Evolutionary conservation across 1,284 basidiomycete species (phyloP), one percentile per base, ranked within the genome.

Genomic region (Papiliotrema terrestris): DNA sequence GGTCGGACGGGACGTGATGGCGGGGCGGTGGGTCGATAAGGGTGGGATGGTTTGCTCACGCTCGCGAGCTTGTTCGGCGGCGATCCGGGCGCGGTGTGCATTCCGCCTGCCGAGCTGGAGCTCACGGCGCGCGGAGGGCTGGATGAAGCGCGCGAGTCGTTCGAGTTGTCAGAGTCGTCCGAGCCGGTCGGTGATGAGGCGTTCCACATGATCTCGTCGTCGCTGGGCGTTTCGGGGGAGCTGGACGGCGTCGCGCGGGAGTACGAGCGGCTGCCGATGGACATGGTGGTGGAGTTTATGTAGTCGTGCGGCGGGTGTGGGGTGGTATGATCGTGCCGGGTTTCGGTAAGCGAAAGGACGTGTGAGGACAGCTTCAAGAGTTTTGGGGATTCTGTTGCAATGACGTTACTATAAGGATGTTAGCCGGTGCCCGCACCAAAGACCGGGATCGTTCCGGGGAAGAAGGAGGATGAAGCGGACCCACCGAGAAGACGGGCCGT

Each of bases 1-100:
- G 56, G 58, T 29, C 51, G 51, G n/a, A 37, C 11, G 9, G 50
- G 35, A 3, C 45, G 51, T 17, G 35, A 26, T 13, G 32, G 11
- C 11, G 19, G 8, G 25, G 51, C 11, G 39, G 49, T n/a, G 29
- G 50, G 29, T 36, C 50, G 41, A 25, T 29, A 35, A 4, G 50
- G 50, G 17, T 38, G 50, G 20, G 41, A 43, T 20, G 52, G 15
- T 5, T 49, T 37, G 29, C 11, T 32, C 6, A 32, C 29, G 38
- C 26, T n/a, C 14, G 25, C 14, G 52, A 47, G 35, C n/a, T 50
- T 50, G 22, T 29, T 42, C 3, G 25, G 32, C 8, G 52, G 32
- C 5, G 43, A 37, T 23, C 22, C 37, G 42, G 54, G 32, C 11
- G 45, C 17, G 22, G 46, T 37, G 46, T 49, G 46, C 46, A 38